A percentile compares a stretch with the other conserved stretches of the same genome.
These are phyloP conservation scores for Diplodia corticola DNA, from an alignment of 2,329 filamentous ascomycete genomes.

Conservation along the genomic window DNA sequence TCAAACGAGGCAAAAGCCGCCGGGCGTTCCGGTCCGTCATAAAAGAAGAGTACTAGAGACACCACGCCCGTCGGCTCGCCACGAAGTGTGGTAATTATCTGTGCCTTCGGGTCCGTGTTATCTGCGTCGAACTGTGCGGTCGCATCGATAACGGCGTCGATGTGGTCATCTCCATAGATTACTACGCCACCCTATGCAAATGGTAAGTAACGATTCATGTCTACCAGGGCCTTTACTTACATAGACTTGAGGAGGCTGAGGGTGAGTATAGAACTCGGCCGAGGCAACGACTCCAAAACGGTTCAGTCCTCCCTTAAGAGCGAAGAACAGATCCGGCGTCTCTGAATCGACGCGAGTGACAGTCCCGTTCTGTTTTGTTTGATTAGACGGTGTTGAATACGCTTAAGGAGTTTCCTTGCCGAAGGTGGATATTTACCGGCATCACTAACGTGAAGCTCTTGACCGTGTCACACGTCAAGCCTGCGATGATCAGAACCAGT, in stretches of 20 bases:
- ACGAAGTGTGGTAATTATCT: background rate
- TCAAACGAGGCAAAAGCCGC: background rate
- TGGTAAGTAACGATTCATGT: background rate
- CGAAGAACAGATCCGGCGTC: conserved; percentile 34
- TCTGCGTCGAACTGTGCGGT: background rate
- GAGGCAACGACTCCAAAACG: conserved; percentile 42
- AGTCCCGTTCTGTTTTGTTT: background rate
- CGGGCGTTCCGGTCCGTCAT: background rate
- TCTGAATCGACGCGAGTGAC: conserved; percentile 5
- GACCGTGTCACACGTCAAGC: conserved; percentile 6
- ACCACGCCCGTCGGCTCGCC: background rate
- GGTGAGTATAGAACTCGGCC: background rate
- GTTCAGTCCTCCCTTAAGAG: conserved; percentile 39
- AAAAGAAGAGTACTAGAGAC: background rate
- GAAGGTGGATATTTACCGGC: background rate
- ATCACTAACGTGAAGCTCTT: conserved; percentile 1
- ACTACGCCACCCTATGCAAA: background rate
- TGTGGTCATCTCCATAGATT: background rate
- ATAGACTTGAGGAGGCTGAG: background rate
- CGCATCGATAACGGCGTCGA: background rate
- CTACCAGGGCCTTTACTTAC: background rate
- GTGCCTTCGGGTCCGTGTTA: background rate
- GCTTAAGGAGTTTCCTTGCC: fast-evolving
- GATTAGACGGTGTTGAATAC: background rate
- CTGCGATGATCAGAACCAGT: background rate